Base-by-base conservation (phyloP, 768 basidiomycete genomes). In the Tulasnella sp. region DNA sequence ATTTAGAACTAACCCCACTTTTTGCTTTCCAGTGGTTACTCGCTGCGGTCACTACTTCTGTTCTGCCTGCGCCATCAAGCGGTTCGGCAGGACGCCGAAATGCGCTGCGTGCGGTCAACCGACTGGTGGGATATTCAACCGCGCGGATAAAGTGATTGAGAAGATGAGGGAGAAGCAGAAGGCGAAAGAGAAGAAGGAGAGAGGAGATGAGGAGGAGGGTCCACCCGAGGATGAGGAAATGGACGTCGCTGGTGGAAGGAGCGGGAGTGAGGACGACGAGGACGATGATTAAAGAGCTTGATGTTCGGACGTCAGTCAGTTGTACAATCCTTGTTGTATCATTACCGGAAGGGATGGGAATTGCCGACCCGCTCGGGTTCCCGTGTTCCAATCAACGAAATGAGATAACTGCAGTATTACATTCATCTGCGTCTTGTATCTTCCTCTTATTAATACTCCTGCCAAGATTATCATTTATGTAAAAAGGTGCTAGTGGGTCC, bases 41-140 rank as follows among this genome's bases (percentile, higher is more conserved):
- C 91, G 94, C 73, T 99, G 97, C 83, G 94, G 93, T 3, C 97
- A 99, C 83, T 98, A 97, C 84, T 99, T 94, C 83, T 97, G 96
- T 83, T 93, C 93, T 70, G 87, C 91, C 58, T 99, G 97, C 82
- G 97, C 97, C 36, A 95, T 99, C 84, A 94, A 94, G 83, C 89
- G 97, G 71, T 99, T 91, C 80, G 90, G 91, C 49, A 97, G 91
- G 85, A 98, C 94, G 67, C 94, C 94, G 1, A 98, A 96, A 83
- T 99, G 97, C 80, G 87, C 94, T 72, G 97, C 96, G 12, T 99
- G 97, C 81, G 93, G 95, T 70, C 89, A 93, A 15, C 89, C 95
- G 0, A 99, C 97, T 0, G 93, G 91, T 19, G 97, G 97, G 1
- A 96, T 99, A 79, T 99, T 99, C 86, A 99, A 99, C 83, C 88